Conservation (phyloP, 495 filamentous ascomycete species). For the Astrothelium macrocarpum region DNA sequence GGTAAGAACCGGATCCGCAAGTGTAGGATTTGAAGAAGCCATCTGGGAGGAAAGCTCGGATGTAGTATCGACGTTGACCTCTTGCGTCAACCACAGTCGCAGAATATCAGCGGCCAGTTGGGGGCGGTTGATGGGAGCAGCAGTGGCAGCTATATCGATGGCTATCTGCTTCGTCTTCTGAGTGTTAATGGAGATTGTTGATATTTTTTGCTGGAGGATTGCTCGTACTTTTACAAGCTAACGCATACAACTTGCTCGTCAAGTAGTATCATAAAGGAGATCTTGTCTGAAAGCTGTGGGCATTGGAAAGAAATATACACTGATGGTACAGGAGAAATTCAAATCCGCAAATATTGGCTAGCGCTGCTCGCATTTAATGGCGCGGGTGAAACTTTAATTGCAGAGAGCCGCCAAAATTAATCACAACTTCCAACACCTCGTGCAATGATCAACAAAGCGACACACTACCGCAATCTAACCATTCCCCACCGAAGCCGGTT, state of each 20-base stretch:
- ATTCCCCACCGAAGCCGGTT: neutral
- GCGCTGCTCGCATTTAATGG: too few species aligned
- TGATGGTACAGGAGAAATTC: too few species aligned
- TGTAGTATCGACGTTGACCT: neutral
- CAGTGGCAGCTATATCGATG: neutral
- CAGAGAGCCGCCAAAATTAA: neutral
- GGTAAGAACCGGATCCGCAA: constrained; percentile 5
- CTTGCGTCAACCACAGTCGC: neutral
- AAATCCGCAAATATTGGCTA: too few species aligned
- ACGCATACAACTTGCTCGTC: too few species aligned
- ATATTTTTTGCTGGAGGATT: neutral
- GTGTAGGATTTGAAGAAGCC: neutral
- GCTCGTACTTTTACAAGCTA: neutral
- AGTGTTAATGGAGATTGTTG: too few species aligned
- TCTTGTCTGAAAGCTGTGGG: neutral
- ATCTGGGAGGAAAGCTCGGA: neutral
- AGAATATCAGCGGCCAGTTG: neutral
- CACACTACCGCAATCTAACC: neutral
- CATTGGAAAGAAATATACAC: too few species aligned
- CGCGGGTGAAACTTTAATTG: too few species aligned
- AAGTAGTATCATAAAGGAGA: too few species aligned
- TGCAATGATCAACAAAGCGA: neutral
- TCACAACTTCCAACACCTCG: neutral
- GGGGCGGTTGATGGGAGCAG: neutral
- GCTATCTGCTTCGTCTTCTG: neutral